Evolutionary conservation across 306 rosid genomes (phyloP), one percentile per base, ranked within the genome.

Genomic region (Comarum palustre): DNA sequence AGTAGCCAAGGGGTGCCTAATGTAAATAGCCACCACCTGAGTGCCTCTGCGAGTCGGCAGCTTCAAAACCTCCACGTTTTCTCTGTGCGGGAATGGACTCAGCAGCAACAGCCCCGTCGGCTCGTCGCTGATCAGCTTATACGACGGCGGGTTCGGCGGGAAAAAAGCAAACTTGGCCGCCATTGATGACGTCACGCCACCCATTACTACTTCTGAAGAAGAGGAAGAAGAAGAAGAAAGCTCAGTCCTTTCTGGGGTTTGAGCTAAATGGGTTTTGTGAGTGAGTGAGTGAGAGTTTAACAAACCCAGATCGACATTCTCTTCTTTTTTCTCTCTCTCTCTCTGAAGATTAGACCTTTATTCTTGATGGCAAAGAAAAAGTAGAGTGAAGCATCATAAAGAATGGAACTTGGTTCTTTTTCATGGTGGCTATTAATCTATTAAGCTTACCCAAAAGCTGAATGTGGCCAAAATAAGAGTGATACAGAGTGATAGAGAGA

Each of bases 181-280:
- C 98, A 92, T 90, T 20, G 98, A 92, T 65, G 98, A 92, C 51
- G 98, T 92, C 73, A 92, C 96, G 42, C 98, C 98, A 68, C 98
- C 98, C 98, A 92, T 91, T 8, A 39, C 11, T 8, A 39, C 11
- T 39, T 41, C 45, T 10, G 45, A 9, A 36, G 45, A 41, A 41
- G 45, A 41, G 8, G 11, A 39, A 39, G 43, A 39, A 41, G 45
- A 41, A 41, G 41, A 7, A 5, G 41, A 38, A 38, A 41, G 45
- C 14, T n/a, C 66, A 10, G 27, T 46, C 71, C 3, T 52, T 24
- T 54, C 60, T 20, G 58, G 27, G 54, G 1, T 48, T 48, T 16
- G 54, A 48, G n/a, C 9, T 8, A 9, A 52, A 52, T 52, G 58
- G 27, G 25, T 52, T 2, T 52, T 52, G 14, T 52, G 63, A 17